Conservation (phyloP, 768 basidiomycete species). For the Leccinum aurantiacum region DNA sequence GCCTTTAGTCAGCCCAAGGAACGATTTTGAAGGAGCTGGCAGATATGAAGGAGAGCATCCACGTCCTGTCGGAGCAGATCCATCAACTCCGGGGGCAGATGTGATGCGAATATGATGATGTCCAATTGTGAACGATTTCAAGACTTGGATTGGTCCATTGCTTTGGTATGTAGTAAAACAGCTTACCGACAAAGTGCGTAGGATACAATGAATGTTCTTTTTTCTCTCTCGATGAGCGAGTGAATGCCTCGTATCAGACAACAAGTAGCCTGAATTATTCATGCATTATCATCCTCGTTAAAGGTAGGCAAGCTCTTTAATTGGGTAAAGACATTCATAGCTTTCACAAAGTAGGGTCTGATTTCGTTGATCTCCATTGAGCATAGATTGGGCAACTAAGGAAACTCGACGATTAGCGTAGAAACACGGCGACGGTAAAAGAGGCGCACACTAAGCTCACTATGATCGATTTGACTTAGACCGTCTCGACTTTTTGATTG, state of each 20-base stretch:
- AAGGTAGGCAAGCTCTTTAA: constrained; percentile 35
- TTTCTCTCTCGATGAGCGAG: background rate
- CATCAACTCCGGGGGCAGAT: constrained; percentile 26
- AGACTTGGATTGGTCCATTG: background rate
- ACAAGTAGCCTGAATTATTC: background rate
- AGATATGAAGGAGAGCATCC: constrained; percentile 47
- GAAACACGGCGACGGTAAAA: background rate
- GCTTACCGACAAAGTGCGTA: constrained; percentile 2
- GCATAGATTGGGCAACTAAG: constrained; percentile 77
- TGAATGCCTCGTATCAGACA: background rate
- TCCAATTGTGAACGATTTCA: background rate
- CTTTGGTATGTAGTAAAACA: background rate
- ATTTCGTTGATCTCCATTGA: constrained; percentile 96
- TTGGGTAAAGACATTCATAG: constrained; percentile 73
- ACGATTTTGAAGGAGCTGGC: constrained; percentile 64
- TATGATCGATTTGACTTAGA: constrained; percentile 75
- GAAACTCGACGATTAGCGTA: background rate
- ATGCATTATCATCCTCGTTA: constrained; percentile 6
- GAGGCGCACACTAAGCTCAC: constrained; percentile 73
- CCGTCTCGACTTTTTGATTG: constrained; percentile 93
- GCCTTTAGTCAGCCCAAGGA: constrained; percentile 63
- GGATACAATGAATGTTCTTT: background rate
- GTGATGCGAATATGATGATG: background rate
- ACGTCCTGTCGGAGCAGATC: constrained; percentile 37
- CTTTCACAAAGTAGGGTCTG: constrained; percentile 80